Percentiles rank a stretch among this genome's conserved stretches.
Conservation (phyloP, 768 basidiomycete species). For the Lentinula detonsa region DNA sequence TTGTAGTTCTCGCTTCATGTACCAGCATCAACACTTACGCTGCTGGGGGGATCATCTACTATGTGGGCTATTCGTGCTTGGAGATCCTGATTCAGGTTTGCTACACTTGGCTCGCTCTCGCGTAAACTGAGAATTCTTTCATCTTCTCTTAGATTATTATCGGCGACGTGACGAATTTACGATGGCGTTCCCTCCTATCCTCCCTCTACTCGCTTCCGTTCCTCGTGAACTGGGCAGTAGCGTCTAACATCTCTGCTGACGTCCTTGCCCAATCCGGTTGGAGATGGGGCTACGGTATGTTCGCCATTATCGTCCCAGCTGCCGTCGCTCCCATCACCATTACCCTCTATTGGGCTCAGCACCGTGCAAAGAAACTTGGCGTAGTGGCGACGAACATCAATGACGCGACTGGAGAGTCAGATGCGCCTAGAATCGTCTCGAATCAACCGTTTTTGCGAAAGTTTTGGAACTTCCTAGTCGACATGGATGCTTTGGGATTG, state of each 20-base stretch:
- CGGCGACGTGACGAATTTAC: conserved; percentile 30
- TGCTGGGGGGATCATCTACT: conserved; percentile 33
- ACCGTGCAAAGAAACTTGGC: conserved; percentile 22
- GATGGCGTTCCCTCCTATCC: conserved; percentile 30
- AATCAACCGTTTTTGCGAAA: not conserved
- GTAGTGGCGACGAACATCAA: conserved; percentile 9
- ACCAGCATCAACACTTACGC: conserved; percentile 22
- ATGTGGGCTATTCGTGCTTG: conserved; percentile 35
- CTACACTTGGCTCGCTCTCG: not conserved
- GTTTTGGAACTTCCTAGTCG: conserved; percentile 6
- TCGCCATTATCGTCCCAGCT: conserved; percentile 27
- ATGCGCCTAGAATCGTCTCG: not conserved
- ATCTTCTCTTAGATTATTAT: conserved; percentile 35
- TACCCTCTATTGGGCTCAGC: conserved; percentile 29
- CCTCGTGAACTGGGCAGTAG: conserved; percentile 38
- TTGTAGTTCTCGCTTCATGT: conserved; percentile 27
- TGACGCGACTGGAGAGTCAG: not conserved
- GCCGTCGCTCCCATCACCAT: conserved; percentile 27
- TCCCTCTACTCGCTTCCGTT: conserved; percentile 33
- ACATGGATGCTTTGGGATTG: conserved; percentile 27
- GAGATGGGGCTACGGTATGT: conserved; percentile 38
- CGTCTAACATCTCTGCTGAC: conserved; percentile 29
- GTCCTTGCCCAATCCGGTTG: conserved; percentile 24
- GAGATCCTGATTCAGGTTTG: conserved; percentile 27
- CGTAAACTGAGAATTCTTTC: conserved; percentile 13